These are phyloP conservation scores for Hypoxylon lenormandii DNA, from an alignment of 495 filamentous ascomycete species.

Conservation along the genomic window DNA sequence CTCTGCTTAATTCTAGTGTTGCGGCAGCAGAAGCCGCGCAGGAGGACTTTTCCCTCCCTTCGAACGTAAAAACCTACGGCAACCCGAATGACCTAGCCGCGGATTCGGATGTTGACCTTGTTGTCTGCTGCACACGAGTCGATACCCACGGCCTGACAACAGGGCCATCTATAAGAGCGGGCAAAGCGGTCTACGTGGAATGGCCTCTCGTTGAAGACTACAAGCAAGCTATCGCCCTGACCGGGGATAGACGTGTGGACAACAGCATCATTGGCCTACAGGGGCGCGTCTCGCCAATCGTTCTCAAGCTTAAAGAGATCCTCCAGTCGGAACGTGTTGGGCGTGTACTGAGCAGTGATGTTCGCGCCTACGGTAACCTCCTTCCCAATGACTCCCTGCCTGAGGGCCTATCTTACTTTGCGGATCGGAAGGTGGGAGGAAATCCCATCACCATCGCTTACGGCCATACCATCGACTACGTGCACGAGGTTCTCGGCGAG, in stretches of 20 bases:
- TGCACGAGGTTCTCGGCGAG: slow-evolving; percentile 62
- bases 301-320: slow-evolving; percentile 60
- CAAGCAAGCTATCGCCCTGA: slow-evolving; percentile 58
- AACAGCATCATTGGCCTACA: slow-evolving; percentile 67
- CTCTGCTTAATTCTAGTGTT: slow-evolving; percentile 68
- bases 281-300: slow-evolving; percentile 58
- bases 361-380: slow-evolving; percentile 57
- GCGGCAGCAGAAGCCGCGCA: slow-evolving; percentile 64
- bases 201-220: slow-evolving; percentile 65
- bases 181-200: slow-evolving; percentile 71
- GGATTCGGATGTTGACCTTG: slow-evolving; percentile 67
- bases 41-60: slow-evolving; percentile 57
- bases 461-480: slow-evolving; percentile 60
- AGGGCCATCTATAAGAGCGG: slow-evolving; percentile 61
- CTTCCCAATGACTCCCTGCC: slow-evolving; percentile 50
- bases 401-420: slow-evolving; percentile 59
- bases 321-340: slow-evolving; percentile 65
- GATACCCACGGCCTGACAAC: slow-evolving; percentile 60
- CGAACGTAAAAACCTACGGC: slow-evolving; percentile 63
- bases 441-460: slow-evolving; percentile 66
- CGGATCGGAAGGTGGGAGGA: slow-evolving; percentile 60
- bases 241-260: slow-evolving; percentile 53
- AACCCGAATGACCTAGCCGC: slow-evolving; percentile 60
- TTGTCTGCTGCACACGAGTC: slow-evolving; percentile 67
- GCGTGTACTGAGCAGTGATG: slow-evolving; percentile 64